A percentile compares a stretch with the other conserved stretches of the same genome.
Conservation (phyloP, 2,329 filamentous ascomycete species). For the Cladophialophora exuberans region DNA sequence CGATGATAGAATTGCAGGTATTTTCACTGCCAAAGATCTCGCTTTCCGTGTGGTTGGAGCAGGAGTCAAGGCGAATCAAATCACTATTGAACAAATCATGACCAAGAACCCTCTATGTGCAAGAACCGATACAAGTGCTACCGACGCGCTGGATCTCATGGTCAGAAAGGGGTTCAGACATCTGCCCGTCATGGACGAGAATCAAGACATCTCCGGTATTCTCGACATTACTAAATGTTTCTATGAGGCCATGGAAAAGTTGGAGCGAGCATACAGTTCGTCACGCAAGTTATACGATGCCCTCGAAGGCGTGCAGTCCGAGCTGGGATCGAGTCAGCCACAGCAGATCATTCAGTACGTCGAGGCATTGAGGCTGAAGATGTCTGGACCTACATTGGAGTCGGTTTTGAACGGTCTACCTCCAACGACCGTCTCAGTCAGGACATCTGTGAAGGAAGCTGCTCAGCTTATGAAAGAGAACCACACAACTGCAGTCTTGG, state of each 20-base stretch:
- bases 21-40: slow-evolving; percentile 98
- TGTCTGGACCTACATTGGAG: slow-evolving; percentile 96
- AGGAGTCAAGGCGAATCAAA: slow-evolving; percentile 82
- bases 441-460: slow-evolving; percentile 95
- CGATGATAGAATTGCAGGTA: slow-evolving; percentile 95
- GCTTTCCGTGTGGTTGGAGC: slow-evolving; percentile 94
- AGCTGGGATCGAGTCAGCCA: slow-evolving; percentile 91
- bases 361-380: slow-evolving; percentile 90
- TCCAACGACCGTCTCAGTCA: slow-evolving; percentile 90
- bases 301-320: slow-evolving; percentile 94
- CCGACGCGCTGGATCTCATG: slow-evolving; percentile 96
- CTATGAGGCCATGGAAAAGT: slow-evolving; percentile 99
- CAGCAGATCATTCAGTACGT: slow-evolving; percentile 99
- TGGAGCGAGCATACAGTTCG: slow-evolving; percentile 95
- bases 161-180: slow-evolving; percentile 97
- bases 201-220: slow-evolving; percentile 97
- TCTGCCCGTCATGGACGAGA: slow-evolving; percentile 98
- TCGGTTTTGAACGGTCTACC: slow-evolving; percentile 89
- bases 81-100: slow-evolving; percentile 98
- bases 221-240: slow-evolving; percentile 99
- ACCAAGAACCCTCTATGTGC: slow-evolving; percentile 99
- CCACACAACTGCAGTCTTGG: slow-evolving; percentile 92
- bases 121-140: slow-evolving; percentile 95
- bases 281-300: slow-evolving; percentile 98
- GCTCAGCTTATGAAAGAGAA: slow-evolving; percentile 98